These are phyloP conservation scores for Suzukiozyma palmioleophila DNA, from an alignment of 1,139 yeast species.

Conservation along the genomic window DNA sequence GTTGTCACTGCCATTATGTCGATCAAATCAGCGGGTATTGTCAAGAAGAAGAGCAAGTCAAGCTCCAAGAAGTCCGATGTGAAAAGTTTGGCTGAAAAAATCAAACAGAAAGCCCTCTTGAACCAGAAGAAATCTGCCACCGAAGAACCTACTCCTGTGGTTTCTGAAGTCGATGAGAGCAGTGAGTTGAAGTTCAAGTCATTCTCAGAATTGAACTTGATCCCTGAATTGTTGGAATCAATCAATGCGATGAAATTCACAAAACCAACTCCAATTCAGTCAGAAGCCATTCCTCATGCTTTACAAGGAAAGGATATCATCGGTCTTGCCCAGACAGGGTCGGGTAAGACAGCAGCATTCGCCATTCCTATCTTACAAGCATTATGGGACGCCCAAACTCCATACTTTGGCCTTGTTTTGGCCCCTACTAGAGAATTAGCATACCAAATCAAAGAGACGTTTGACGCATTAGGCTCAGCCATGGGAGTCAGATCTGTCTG, in stretches of 20 bases:
- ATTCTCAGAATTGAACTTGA: slow-evolving; percentile 52
- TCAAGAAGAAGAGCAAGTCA: slow-evolving; percentile 12
- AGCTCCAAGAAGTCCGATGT: slow-evolving; percentile 20
- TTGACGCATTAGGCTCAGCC: slow-evolving; percentile 83
- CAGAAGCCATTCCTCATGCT: slow-evolving; percentile 89
- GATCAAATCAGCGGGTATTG: slow-evolving; percentile 11
- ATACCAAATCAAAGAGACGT: slow-evolving; percentile 91
- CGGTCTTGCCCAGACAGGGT: slow-evolving; percentile 81
- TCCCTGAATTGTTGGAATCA: slow-evolving; percentile 80
- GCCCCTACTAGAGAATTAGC: slow-evolving; percentile 98
- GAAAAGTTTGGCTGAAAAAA: slow-evolving; percentile 43
- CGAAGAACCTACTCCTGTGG: slow-evolving; percentile 6
- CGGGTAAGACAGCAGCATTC: slow-evolving; percentile 84
- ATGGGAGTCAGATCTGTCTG: slow-evolving; percentile 90
- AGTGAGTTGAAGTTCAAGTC: slow-evolving; percentile 34
- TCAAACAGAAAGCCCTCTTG: slow-evolving; percentile 49
- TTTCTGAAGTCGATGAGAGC: slow-evolving; percentile 17
- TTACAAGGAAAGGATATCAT: slow-evolving; percentile 79
- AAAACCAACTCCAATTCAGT: slow-evolving; percentile 87
- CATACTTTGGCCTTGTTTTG: slow-evolving; percentile 83
- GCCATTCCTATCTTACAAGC: slow-evolving; percentile 89
- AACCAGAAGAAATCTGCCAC: slow-evolving; percentile 14
- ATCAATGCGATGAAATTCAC: slow-evolving; percentile 62
- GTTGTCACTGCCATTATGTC: slow-evolving; percentile 7
- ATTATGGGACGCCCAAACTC: slow-evolving; percentile 82